Evolutionary conservation across 1,284 basidiomycete genomes (phyloP).

Genomic region (Rhodotorula mucilaginosa): DNA sequence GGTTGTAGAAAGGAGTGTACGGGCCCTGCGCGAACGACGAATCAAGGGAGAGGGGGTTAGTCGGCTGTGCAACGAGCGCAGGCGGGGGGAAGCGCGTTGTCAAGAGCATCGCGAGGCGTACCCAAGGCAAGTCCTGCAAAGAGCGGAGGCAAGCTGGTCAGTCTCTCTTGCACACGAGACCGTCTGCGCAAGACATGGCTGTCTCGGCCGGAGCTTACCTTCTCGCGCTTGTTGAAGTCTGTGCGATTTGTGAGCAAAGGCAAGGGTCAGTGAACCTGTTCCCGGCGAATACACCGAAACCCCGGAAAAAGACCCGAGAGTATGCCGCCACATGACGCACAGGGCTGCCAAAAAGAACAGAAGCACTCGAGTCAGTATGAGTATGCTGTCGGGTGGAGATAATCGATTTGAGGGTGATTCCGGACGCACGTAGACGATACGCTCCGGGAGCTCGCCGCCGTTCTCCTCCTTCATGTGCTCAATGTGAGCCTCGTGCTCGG

Average conservation of each 20-base stretch:
- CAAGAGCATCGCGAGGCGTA: neutral
- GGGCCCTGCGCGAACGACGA: neutral
- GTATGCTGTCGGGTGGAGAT: no score
- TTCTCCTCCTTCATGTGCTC: conserved; percentile 72
- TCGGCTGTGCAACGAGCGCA: no score
- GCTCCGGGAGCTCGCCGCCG: conserved; percentile 67
- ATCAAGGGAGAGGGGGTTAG: neutral
- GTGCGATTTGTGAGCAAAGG: neutral
- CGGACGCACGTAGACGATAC: conserved; percentile 57
- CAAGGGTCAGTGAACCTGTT: no score
- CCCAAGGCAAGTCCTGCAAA: conserved; percentile 4
- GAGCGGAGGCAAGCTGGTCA: neutral
- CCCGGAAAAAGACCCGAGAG: neutral
- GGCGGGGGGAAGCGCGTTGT: neutral
- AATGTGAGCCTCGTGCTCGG: conserved; percentile 68
- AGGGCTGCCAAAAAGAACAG: neutral
- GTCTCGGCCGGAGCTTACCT: conserved; percentile 45
- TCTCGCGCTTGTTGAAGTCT: conserved; percentile 66
- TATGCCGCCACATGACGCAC: neutral
- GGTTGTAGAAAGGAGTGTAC: conserved; percentile 77
- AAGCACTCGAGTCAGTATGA: neutral
- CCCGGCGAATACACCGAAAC: neutral
- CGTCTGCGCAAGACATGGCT: no score
- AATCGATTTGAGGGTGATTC: no score
- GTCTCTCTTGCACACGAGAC: no score